Evolutionary conservation across 371 early-diverging fungal species (phyloP).

Genomic region (Apophysomyces ossiformis): DNA sequence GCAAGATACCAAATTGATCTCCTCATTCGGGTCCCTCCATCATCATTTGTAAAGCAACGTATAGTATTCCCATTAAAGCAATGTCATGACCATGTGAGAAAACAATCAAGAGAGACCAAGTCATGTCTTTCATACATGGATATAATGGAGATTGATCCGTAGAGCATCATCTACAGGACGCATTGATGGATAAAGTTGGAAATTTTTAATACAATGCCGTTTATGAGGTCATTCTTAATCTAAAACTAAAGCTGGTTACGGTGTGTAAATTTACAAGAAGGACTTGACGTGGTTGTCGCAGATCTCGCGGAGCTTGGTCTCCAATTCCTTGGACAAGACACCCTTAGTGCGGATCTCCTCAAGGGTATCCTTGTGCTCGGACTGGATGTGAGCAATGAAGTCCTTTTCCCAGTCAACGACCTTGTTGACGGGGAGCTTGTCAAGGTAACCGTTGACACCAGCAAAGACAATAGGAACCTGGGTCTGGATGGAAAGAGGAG

Average conservation of each 20-base stretch:
- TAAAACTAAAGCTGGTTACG: slow-evolving; percentile 63
- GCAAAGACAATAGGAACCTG: slow-evolving; percentile 90
- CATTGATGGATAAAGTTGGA: slow-evolving; percentile 45
- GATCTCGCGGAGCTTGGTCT: slow-evolving; percentile 75
- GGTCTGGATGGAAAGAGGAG: slow-evolving; percentile 86
- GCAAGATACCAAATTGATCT: slow-evolving; percentile 4
- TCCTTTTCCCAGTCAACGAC: slow-evolving; percentile 86
- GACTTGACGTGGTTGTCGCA: slow-evolving; percentile 76
- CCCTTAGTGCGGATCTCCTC: slow-evolving; percentile 83
- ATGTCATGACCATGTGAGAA: slow-evolving; percentile 8
- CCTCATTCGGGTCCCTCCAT: not conserved
- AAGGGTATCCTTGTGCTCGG: slow-evolving; percentile 82
- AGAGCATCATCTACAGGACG: not conserved
- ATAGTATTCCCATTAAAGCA: not conserved
- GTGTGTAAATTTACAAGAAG: slow-evolving; percentile 68
- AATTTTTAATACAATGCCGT: slow-evolving; percentile 8
- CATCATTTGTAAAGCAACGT: slow-evolving; percentile 8
- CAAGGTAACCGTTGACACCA: slow-evolving; percentile 94
- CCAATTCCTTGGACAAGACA: slow-evolving; percentile 57
- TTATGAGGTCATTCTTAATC: slow-evolving; percentile 78
- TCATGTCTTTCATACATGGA: not conserved
- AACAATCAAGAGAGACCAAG: not conserved
- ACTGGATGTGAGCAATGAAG: slow-evolving; percentile 79
- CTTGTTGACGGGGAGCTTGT: slow-evolving; percentile 88
- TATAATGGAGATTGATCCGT: too few relatives aligned